Conservation (phyloP, 2,329 filamentous ascomycete genomes). For the Zasmidium citrigriseum region DNA sequence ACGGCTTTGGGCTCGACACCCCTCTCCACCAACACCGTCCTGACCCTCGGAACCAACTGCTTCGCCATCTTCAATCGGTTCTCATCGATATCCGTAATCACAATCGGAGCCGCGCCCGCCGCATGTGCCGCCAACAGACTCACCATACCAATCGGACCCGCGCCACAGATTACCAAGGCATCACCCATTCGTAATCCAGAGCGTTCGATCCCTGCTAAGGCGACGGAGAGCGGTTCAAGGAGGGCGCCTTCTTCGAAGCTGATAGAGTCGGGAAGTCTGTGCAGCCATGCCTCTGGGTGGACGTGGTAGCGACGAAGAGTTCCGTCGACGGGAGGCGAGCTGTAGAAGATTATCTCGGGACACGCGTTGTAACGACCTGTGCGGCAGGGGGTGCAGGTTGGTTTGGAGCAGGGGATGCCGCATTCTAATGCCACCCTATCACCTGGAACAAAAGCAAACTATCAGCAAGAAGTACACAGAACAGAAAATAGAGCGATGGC, state of each 20-base stretch:
- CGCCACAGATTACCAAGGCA: constrained; percentile 39
- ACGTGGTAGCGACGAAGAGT: constrained; percentile 34
- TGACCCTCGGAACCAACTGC: constrained; percentile 38
- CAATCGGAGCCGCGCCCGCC: constrained; percentile 45
- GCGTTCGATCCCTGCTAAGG: constrained; percentile 47
- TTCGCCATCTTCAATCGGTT: constrained; percentile 42
- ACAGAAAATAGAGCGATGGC: no score
- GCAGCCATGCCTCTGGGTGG: constrained; percentile 34
- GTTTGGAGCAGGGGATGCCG: constrained; percentile 33
- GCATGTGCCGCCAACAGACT: constrained; percentile 46
- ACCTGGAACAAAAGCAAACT: no score
- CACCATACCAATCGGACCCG: constrained; percentile 41
- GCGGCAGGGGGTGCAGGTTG: constrained; percentile 31
- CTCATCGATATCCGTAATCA: constrained; percentile 48
- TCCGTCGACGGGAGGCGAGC: constrained; percentile 33
- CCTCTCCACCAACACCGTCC: constrained; percentile 39
- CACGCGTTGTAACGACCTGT: constrained; percentile 35
- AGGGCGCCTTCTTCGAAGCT: constrained; percentile 47
- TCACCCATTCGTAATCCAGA: constrained; percentile 43
- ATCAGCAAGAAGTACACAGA: no score
- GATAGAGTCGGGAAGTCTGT: constrained; percentile 41
- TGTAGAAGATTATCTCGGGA: constrained; percentile 33
- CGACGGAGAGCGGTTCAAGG: constrained; percentile 52
- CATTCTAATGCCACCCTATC: constrained; percentile 37
- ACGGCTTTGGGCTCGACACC: constrained; percentile 38